A percentile compares a stretch with the other conserved stretches of the same genome.
phyloP scores from a whole-genome alignment of 495 filamentous ascomycete genomes.

The Aspergillus diversus region DNA sequence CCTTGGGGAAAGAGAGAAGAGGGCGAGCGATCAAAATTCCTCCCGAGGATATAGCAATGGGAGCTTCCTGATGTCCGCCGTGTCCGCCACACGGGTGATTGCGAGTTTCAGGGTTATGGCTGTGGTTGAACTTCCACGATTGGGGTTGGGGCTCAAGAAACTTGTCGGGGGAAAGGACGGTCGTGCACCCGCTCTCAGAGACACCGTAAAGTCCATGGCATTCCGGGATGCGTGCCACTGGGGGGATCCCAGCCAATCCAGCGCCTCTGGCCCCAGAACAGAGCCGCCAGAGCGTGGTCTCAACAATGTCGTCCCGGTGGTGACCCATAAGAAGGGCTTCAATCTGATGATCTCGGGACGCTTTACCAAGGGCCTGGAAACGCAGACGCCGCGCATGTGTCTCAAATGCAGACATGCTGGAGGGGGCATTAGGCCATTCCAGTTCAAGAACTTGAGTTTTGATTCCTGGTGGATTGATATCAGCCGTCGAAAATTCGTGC shows the following conservation, averaged over 20 bases:
- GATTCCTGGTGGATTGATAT: slow-evolving; percentile 45
- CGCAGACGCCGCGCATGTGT: slow-evolving; percentile 74
- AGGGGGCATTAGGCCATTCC: slow-evolving; percentile 43
- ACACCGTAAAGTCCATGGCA: slow-evolving; percentile 74
- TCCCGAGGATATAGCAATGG: slow-evolving; percentile 60
- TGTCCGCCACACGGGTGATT: no score
- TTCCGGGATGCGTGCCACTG: slow-evolving; percentile 73
- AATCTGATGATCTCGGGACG: slow-evolving; percentile 54
- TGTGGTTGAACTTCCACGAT: not conserved
- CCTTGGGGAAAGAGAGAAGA: slow-evolving; percentile 73
- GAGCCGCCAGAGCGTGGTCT: slow-evolving; percentile 82
- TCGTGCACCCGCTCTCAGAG: slow-evolving; percentile 62
- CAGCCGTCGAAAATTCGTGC: not conserved
- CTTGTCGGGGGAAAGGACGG: slow-evolving; percentile 7
- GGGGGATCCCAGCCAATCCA: slow-evolving; percentile 73
- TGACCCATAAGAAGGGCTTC: slow-evolving; percentile 73
- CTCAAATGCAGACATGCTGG: slow-evolving; percentile 66
- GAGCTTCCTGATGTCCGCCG: not conserved
- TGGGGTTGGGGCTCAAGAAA: not conserved
- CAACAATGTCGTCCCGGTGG: slow-evolving; percentile 83
- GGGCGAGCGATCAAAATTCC: slow-evolving; percentile 76
- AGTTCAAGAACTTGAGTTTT: slow-evolving; percentile 54
- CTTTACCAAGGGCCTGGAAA: slow-evolving; percentile 69
- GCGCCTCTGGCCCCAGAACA: slow-evolving; percentile 58
- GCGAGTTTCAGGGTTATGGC: not conserved